phyloP scores from a whole-genome alignment of 129 eudicot genomes.

The Chrysanthemum makinoi region DNA sequence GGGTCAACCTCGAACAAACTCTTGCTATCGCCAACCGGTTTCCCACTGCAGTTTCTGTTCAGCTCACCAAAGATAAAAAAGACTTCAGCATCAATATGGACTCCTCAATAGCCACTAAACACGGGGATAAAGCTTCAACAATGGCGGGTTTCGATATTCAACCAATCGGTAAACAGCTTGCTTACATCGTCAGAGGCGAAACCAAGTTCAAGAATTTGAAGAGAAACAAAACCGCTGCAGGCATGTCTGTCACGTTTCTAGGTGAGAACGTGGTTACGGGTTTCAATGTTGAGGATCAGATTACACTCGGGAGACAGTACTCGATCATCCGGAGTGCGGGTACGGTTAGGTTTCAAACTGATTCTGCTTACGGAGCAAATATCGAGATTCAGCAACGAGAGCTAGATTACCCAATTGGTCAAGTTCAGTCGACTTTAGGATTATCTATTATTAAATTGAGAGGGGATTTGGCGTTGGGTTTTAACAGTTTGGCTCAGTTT shows the following conservation, averaged over 20 bases:
- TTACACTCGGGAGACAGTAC: slow-evolving; percentile 60
- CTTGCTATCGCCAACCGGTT: slow-evolving; percentile 55
- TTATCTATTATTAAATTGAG: slow-evolving; percentile 71
- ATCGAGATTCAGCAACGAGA: slow-evolving; percentile 69
- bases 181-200: slow-evolving; percentile 79
- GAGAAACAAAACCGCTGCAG: slow-evolving; percentile 77
- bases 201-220: slow-evolving; percentile 77
- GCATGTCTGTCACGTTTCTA: slow-evolving; percentile 63
- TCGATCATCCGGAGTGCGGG: slow-evolving; percentile 76
- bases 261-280: slow-evolving; percentile 90
- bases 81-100: slow-evolving; percentile 81
- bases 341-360: slow-evolving; percentile 62
- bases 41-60: slow-evolving; percentile 60
- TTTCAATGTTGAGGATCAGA: slow-evolving; percentile 80
- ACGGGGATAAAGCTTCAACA: slow-evolving; percentile 65
- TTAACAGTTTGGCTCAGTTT: slow-evolving; percentile 68
- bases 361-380: slow-evolving; percentile 82
- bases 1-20: slow-evolving; percentile 77
- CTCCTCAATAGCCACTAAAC: slow-evolving; percentile 71
- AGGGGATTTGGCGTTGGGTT: slow-evolving; percentile 74
- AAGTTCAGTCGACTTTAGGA: slow-evolving; percentile 63
- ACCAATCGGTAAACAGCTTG: slow-evolving; percentile 77
- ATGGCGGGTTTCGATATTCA: slow-evolving; percentile 89
- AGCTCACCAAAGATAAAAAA: slow-evolving; percentile 79
- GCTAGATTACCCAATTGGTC: slow-evolving; percentile 77